phyloP scores from a whole-genome alignment of 805 yeast species.

The Wickerhamiella kurtzmanii region DNA sequence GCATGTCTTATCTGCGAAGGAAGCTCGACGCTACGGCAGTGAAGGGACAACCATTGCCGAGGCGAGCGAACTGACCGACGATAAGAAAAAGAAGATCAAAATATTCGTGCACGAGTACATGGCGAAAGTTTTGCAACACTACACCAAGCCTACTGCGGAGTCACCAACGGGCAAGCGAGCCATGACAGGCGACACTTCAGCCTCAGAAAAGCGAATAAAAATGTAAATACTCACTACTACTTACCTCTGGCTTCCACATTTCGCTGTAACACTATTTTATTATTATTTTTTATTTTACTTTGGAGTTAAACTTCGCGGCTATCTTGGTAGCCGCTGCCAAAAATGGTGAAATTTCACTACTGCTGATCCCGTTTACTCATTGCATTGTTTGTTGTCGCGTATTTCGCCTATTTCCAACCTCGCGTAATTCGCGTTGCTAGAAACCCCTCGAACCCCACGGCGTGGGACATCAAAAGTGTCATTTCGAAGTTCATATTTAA shows the following conservation, averaged over 20 bases:
- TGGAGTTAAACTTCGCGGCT: background rate
- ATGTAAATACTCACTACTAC: background rate
- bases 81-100: conserved; percentile 57
- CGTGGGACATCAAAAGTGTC: no score
- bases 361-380: background rate
- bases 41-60: background rate
- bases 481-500: no score
- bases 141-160: background rate
- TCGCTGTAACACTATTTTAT: no score
- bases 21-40: conserved; percentile 22
- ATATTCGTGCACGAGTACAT: conserved; percentile 35
- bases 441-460: no score
- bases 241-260: no score
- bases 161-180: background rate
- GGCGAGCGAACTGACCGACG: conserved; percentile 46
- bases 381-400: no score
- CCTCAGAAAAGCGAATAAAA: background rate
- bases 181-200: background rate
- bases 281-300: no score
- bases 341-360: background rate
- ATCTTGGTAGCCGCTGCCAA: background rate
- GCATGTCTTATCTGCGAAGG: conserved; percentile 53
- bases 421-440: no score
- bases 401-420: background rate
- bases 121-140: conserved; percentile 17